phyloP scores from a whole-genome alignment of 768 basidiomycete genomes.

The Boletus sensibilis region DNA sequence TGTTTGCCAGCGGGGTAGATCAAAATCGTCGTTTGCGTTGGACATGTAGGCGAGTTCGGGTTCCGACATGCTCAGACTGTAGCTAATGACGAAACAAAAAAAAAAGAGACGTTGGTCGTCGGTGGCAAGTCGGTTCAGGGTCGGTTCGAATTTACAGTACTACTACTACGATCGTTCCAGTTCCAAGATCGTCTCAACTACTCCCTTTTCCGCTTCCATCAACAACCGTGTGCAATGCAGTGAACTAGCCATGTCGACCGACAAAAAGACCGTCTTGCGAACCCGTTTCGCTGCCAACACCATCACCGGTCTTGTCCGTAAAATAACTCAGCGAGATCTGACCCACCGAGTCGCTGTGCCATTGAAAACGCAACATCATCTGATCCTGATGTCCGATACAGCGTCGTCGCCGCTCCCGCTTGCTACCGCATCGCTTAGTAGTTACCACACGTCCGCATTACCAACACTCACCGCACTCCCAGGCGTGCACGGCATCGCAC shows the following conservation, averaged over 20 bases:
- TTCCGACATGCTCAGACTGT: conserved; percentile 61
- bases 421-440: conserved; percentile 7
- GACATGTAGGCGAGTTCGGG: conserved; percentile 72
- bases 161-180: conserved; percentile 21
- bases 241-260: conserved; percentile 56
- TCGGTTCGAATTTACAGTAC: conserved; percentile 21
- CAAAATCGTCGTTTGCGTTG: conserved; percentile 80
- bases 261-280: conserved; percentile 68
- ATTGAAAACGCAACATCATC: conserved; percentile 70
- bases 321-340: conserved; percentile 10
- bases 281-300: conserved; percentile 55
- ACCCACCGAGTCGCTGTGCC: conserved; percentile 77
- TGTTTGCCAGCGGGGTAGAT: conserved; percentile 59
- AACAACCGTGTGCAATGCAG: conserved; percentile 48
- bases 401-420: conserved; percentile 48
- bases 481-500: conserved; percentile 63
- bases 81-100: too few species aligned
- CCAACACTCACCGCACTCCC: conserved; percentile 24
- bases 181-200: conserved; percentile 48
- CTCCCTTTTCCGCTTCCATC: conserved; percentile 59
- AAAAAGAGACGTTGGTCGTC: conserved; percentile 10
- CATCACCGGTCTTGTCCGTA: neutral
- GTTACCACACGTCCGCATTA: neutral
- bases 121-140: conserved; percentile 28
- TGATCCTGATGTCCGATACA: conserved; percentile 60